phyloP scores from a whole-genome alignment of 768 basidiomycete species.

The Collybiopsis luxurians region DNA sequence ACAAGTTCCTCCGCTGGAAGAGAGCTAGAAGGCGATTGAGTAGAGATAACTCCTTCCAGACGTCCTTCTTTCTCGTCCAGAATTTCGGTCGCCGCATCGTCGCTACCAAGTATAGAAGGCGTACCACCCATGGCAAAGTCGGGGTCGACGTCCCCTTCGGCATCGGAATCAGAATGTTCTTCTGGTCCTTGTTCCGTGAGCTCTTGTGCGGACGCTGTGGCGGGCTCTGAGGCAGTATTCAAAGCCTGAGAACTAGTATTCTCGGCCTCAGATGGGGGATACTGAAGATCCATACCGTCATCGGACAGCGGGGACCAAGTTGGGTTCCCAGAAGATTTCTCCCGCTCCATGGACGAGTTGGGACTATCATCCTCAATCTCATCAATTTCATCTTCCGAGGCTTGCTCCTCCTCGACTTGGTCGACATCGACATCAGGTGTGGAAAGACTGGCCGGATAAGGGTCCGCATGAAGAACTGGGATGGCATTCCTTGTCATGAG shows the following conservation, averaged over 20 bases:
- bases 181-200: too few species aligned
- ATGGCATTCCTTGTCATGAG: slow-evolving; percentile 20
- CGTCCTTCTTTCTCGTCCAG: slow-evolving; percentile 6
- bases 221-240: too few species aligned
- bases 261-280: slow-evolving; percentile 16
- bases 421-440: slow-evolving; percentile 29
- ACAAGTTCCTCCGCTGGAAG: background rate
- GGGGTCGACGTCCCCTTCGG: slow-evolving; percentile 34
- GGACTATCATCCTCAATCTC: background rate
- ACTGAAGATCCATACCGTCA: slow-evolving; percentile 16
- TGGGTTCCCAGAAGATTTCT: background rate
- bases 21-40: background rate
- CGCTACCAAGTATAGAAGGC: background rate
- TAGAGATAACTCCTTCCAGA: background rate
- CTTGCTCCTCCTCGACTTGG: slow-evolving; percentile 1
- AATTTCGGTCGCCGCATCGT: background rate
- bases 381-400: background rate
- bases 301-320: background rate
- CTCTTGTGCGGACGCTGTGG: too few species aligned
- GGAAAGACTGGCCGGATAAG: slow-evolving; percentile 48
- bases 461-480: slow-evolving; percentile 36
- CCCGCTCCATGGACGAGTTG: background rate
- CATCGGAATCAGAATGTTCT: slow-evolving; percentile 27
- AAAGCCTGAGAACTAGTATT: background rate
- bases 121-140: slow-evolving; percentile 22